phyloP scores from a whole-genome alignment of 305 asterid species.

The Fraxinus ornus region DNA sequence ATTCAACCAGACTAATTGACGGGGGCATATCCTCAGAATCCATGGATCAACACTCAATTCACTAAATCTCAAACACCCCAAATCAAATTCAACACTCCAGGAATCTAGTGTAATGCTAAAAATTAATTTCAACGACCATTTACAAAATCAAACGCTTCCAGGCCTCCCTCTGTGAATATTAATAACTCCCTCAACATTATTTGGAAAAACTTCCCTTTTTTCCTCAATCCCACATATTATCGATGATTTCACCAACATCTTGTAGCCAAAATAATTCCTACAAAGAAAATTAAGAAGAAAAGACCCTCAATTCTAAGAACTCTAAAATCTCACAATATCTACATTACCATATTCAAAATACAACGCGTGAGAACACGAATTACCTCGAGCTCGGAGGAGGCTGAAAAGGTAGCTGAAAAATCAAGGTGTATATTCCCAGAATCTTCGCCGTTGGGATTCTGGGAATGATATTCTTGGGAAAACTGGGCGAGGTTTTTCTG shows the following conservation, averaged over 20 bases:
- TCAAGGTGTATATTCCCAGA: constrained; percentile 2
- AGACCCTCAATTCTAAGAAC: not conserved
- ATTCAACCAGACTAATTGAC: constrained; percentile 40
- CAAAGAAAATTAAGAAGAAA: constrained; percentile 3
- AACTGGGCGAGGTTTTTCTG: no score
- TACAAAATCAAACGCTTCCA: constrained; percentile 29
- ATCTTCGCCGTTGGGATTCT: not conserved
- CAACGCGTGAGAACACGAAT: constrained; percentile 16
- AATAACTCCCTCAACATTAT: constrained; percentile 24
- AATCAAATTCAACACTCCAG: not conserved
- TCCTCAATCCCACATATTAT: constrained; percentile 38
- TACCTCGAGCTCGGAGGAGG: constrained; percentile 32
- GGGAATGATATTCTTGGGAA: not conserved
- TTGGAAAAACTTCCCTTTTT: constrained; percentile 23
- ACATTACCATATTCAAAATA: not conserved
- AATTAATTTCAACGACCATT: not conserved
- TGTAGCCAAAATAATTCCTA: constrained; percentile 29
- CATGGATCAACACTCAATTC: not conserved
- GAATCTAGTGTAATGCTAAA: not conserved
- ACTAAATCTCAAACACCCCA: not conserved
- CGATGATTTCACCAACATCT: constrained; percentile 28
- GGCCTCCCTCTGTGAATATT: constrained; percentile 39
- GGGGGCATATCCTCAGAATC: constrained; percentile 42
- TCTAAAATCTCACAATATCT: not conserved
- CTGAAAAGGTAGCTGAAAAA: not conserved